Conservation (phyloP, 495 filamentous ascomycete genomes). For the Cryomyces minteri region DNA sequence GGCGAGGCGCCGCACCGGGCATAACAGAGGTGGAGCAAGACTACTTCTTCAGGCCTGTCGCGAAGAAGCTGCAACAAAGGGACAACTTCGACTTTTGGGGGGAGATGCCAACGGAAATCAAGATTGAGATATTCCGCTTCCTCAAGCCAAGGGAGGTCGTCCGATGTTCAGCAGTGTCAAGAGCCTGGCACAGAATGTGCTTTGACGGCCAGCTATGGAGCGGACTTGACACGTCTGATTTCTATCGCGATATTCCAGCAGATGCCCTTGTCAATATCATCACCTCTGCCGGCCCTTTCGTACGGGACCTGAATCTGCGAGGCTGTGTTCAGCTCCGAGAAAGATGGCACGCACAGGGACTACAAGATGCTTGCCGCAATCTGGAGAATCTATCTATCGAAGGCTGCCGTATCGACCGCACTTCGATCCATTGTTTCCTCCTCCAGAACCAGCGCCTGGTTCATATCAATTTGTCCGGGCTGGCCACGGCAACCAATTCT, state of each 20-base stretch:
- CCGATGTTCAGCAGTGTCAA: constrained; percentile 61
- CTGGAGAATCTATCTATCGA: constrained; percentile 75
- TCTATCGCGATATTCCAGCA: constrained; percentile 72
- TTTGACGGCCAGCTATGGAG: constrained; percentile 93
- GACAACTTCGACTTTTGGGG: constrained; percentile 54
- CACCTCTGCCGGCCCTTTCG: constrained; percentile 66
- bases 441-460: constrained; percentile 56
- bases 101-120: constrained; percentile 67
- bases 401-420: constrained; percentile 69
- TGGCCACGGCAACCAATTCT: constrained; percentile 61
- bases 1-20: constrained; percentile 13
- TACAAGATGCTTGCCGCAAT: constrained; percentile 69
- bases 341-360: constrained; percentile 53
- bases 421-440: constrained; percentile 63
- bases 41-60: constrained; percentile 26
- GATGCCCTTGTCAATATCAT: constrained; percentile 74
- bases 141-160: constrained; percentile 70
- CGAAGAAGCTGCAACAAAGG: constrained; percentile 21
- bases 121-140: constrained; percentile 56
- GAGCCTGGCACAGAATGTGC: constrained; percentile 66
- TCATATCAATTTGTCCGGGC: constrained; percentile 69
- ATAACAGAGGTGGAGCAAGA: constrained; percentile 19
- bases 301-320: constrained; percentile 75
- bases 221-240: constrained; percentile 64
- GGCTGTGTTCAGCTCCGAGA: constrained; percentile 62